Evolutionary conservation across 805 yeast genomes (phyloP).

Genomic region (Wickerhamomyces chambardii): DNA sequence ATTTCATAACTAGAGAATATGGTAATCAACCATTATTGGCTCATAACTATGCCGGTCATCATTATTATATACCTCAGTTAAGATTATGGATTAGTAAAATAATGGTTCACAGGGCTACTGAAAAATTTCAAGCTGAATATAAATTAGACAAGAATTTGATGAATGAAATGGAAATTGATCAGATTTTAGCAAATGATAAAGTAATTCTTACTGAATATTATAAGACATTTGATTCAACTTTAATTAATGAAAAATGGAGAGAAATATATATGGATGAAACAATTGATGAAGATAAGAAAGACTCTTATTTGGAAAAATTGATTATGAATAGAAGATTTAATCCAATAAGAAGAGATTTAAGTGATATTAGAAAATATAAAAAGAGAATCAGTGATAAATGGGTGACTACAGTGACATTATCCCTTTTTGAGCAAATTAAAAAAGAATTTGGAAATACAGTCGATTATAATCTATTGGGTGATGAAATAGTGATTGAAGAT

Average conservation of each 20-base stretch:
- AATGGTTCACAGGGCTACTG: constrained; percentile 13
- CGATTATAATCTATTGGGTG: too few species aligned
- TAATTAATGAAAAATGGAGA: constrained; percentile 24
- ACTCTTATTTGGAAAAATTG: constrained; percentile 3
- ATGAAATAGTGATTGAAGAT: too few species aligned
- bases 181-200: constrained; percentile 9
- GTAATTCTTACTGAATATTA: constrained; percentile 23
- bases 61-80: constrained; percentile 41
- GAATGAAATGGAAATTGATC: constrained; percentile 1
- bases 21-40: constrained; percentile 23
- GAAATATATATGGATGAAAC: constrained; percentile 13
- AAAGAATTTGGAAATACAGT: too few species aligned
- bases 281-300: constrained; percentile 1
- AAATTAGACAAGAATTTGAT: constrained; percentile 18
- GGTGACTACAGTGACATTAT: too few species aligned
- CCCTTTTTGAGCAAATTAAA: too few species aligned
- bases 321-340: constrained; percentile 4
- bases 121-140: constrained; percentile 14
- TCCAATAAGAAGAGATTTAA: background rate
- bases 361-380: too few species aligned
- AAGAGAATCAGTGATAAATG: too few species aligned
- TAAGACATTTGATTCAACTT: constrained; percentile 21
- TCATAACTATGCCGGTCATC: constrained; percentile 25
- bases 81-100: constrained; percentile 41
- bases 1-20: constrained; percentile 41